These are phyloP conservation scores for Beta macrorhiza DNA, from an alignment of 179 eudicot genomes.

Conservation along the genomic window DNA sequence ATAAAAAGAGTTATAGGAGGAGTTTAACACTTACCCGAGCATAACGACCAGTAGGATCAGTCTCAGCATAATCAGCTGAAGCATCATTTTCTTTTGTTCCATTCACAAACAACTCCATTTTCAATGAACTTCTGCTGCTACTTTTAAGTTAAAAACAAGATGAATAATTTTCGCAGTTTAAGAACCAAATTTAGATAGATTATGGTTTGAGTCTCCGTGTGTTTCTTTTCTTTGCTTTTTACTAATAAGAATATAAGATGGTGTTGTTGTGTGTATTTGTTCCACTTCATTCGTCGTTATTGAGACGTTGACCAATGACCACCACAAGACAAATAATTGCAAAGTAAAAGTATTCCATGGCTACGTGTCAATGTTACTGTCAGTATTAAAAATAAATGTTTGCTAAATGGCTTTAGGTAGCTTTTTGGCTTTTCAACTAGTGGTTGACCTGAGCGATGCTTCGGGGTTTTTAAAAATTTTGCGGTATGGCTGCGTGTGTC, in stretches of 20 bases:
- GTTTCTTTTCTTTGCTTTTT: not conserved
- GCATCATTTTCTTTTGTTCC: not conserved
- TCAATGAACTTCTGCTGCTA: not conserved
- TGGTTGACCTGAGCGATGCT: too few relatives aligned
- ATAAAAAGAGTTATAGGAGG: not conserved
- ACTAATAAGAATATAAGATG: not conserved
- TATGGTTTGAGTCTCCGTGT: not conserved
- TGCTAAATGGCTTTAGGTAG: too few relatives aligned
- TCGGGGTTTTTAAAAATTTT: too few relatives aligned
- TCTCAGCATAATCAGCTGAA: slow-evolving; percentile 11
- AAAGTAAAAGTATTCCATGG: not conserved
- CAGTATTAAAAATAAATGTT: too few relatives aligned
- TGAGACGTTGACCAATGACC: not conserved
- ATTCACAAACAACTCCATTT: not conserved
- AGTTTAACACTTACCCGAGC: slow-evolving; percentile 3
- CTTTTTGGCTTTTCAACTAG: too few relatives aligned
- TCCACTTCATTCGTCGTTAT: not conserved
- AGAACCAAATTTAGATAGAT: not conserved
- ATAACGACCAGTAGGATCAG: slow-evolving; percentile 21
- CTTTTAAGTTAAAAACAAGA: not conserved
- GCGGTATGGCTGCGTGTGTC: too few relatives aligned
- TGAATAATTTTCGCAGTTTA: not conserved
- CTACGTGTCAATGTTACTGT: not conserved
- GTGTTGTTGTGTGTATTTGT: not conserved
- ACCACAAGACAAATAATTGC: not conserved